These are phyloP conservation scores for Candida sanyaensis DNA, from an alignment of 1,139 yeast genomes.

Conservation along the genomic window DNA sequence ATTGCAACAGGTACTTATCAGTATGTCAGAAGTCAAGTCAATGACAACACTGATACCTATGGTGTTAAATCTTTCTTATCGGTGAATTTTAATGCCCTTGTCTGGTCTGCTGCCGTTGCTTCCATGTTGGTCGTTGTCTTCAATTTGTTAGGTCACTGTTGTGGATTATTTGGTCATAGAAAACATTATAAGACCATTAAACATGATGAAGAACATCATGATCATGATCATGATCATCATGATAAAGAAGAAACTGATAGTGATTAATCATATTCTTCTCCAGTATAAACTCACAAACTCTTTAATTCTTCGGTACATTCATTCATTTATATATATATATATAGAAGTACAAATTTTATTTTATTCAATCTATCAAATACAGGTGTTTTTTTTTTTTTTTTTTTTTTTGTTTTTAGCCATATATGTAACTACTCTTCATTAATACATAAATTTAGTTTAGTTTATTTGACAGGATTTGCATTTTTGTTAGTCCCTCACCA, in stretches of 20 bases:
- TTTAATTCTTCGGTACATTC: not conserved
- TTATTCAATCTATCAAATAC: not conserved
- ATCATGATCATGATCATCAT: slow-evolving; percentile 15
- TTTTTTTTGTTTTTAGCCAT: not conserved
- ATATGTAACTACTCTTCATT: not conserved
- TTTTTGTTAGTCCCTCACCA: no score
- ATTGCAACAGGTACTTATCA: slow-evolving; percentile 36
- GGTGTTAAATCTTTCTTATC: slow-evolving; percentile 43
- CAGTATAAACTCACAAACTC: not conserved
- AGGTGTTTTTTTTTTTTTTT: not conserved
- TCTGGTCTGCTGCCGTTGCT: slow-evolving; percentile 44
- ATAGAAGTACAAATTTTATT: not conserved
- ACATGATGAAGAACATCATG: slow-evolving; percentile 15
- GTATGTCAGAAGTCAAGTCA: slow-evolving; percentile 32
- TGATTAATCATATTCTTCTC: not conserved
- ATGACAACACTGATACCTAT: slow-evolving; percentile 28
- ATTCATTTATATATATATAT: not conserved
- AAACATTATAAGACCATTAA: slow-evolving; percentile 25
- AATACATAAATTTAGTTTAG: no score
- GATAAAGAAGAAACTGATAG: slow-evolving; percentile 18
- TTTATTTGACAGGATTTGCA: no score
- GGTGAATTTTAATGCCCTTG: slow-evolving; percentile 43
- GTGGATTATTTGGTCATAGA: slow-evolving; percentile 41
- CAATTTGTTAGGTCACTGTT: slow-evolving; percentile 46
- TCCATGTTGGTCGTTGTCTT: slow-evolving; percentile 35